Evolutionary conservation across 176 grass and related monocot species (phyloP), one percentile per base, ranked within the genome.

Genomic region (Olyra latifolia): DNA sequence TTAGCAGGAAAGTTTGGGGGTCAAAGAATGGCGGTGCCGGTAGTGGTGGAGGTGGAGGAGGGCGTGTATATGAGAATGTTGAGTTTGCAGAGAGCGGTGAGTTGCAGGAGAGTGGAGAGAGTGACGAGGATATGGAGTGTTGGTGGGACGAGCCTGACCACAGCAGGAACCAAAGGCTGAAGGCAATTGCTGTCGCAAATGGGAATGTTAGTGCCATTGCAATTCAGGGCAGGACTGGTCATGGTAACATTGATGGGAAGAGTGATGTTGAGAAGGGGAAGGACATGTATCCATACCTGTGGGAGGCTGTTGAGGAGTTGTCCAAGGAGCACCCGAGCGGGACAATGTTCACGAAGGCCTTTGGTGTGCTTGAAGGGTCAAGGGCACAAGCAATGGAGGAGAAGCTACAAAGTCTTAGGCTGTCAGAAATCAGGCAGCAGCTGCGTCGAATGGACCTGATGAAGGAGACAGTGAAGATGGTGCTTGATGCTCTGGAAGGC

Each of bases 1-100:
- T 89, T 55, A 59, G 86, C 56, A 83, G 73, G 75, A 80, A 89
- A 62, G 74, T 92, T 30, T 92, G 87, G 86, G 74, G 80, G 1
- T 35, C 42, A 1, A 66, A 80, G 14, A 84, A 14, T 41, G 8
- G 35, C 6, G 62, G 35, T 60, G 68, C 7, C 62, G n/a, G 38
- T 9, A 22, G 28, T 48, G 30, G 2, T 12, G 22, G 35, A 15
- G 74, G 45, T 40, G 60, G 77, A 17, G 69, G 77, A 30, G 35
- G 20, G 17, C 27, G 13, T 58, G 12, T 39, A 7, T 58, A 72
- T 7, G 82, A 82, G 58, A 69, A 83, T 52, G 39, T 43, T 48
- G 63, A 48, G 15, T 58, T 24, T 54, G 75, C 47, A 62, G 75
- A 76, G 12, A 89, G 62, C 20, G 45, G 80, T 25, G 83, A 84